Percentiles rank a stretch among this genome's conserved stretches.
These are phyloP conservation scores for Aspergillus cavernicola DNA, from an alignment of 495 filamentous ascomycete species.

Conservation along the genomic window DNA sequence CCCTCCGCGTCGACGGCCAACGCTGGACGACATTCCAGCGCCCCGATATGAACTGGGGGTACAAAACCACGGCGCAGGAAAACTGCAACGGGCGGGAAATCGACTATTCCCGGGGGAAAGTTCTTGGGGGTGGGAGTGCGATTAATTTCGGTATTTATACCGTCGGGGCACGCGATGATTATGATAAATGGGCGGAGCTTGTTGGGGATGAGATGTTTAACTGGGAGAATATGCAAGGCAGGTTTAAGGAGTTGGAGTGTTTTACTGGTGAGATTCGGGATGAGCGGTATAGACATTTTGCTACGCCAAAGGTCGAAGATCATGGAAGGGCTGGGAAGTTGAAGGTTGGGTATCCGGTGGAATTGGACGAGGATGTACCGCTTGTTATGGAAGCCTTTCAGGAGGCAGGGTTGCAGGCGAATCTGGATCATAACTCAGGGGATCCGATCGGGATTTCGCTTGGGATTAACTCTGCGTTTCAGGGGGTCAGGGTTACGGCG, in stretches of 20 bases:
- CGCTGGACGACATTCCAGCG: slow-evolving; percentile 49
- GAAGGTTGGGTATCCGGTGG: slow-evolving; percentile 41
- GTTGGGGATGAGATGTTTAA: slow-evolving; percentile 42
- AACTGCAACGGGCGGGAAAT: slow-evolving; percentile 47
- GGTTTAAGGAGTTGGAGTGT: slow-evolving; percentile 51
- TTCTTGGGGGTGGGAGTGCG: slow-evolving; percentile 57
- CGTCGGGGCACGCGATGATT: slow-evolving; percentile 56
- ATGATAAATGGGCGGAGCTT: slow-evolving; percentile 49
- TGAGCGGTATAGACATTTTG: slow-evolving; percentile 35
- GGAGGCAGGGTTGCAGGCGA: slow-evolving; percentile 43
- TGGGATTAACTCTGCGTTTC: slow-evolving; percentile 41
- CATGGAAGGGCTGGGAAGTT: slow-evolving; percentile 51
- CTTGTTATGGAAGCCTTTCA: slow-evolving; percentile 42
- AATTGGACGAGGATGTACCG: slow-evolving; percentile 49
- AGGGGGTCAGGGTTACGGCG: slow-evolving; percentile 50
- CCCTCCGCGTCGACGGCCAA: slow-evolving; percentile 48
- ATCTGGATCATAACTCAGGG: slow-evolving; percentile 57
- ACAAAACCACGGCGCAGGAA: slow-evolving; percentile 55
- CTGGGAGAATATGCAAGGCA: slow-evolving; percentile 46
- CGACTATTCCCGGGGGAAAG: slow-evolving; percentile 55
- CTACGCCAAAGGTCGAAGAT: slow-evolving; percentile 23
- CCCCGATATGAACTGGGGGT: slow-evolving; percentile 53
- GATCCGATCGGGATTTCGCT: slow-evolving; percentile 56
- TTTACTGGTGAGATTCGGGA: slow-evolving; percentile 43
- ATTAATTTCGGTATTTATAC: slow-evolving; percentile 63